These are phyloP conservation scores for Trichophyton verrucosum DNA, from an alignment of 2,329 filamentous ascomycete species.

Conservation along the genomic window DNA sequence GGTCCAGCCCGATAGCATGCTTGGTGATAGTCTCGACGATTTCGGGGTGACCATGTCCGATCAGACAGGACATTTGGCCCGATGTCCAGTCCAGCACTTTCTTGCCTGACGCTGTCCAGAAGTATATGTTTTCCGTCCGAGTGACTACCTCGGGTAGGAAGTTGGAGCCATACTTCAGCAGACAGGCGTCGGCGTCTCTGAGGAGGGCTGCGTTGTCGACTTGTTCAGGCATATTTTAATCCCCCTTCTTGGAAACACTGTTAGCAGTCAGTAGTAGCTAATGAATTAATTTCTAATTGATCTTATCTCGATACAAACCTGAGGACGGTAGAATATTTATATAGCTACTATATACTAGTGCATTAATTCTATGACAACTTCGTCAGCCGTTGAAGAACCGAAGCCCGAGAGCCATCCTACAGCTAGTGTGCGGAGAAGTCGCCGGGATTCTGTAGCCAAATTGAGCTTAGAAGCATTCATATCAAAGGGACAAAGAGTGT, in stretches of 20 bases:
- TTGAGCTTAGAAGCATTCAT: too few species aligned
- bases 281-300: background rate
- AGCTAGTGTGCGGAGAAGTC: too few species aligned
- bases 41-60: slow-evolving; percentile 37
- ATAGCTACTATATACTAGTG: too few species aligned
- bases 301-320: too few species aligned
- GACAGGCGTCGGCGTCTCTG: slow-evolving; percentile 25
- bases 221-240: background rate
- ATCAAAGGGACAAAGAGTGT: too few species aligned
- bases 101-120: background rate
- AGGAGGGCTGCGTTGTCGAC: background rate
- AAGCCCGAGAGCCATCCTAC: too few species aligned
- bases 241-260: background rate
- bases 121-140: slow-evolving; percentile 1
- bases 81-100: slow-evolving; percentile 31
- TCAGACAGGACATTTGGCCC: slow-evolving; percentile 47
- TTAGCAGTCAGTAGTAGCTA: background rate
- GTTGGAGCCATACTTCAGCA: slow-evolving; percentile 34
- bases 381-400: too few species aligned
- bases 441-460: too few species aligned
- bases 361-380: too few species aligned
- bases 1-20: slow-evolving; percentile 43
- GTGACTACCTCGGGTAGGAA: slow-evolving; percentile 21
- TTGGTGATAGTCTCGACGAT: slow-evolving; percentile 42
- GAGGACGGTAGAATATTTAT: too few species aligned